Percentiles rank a stretch among this genome's conserved stretches.
These are phyloP conservation scores for Podosphaera aphanis DNA, from an alignment of 2,329 filamentous ascomycete genomes.

Conservation along the genomic window DNA sequence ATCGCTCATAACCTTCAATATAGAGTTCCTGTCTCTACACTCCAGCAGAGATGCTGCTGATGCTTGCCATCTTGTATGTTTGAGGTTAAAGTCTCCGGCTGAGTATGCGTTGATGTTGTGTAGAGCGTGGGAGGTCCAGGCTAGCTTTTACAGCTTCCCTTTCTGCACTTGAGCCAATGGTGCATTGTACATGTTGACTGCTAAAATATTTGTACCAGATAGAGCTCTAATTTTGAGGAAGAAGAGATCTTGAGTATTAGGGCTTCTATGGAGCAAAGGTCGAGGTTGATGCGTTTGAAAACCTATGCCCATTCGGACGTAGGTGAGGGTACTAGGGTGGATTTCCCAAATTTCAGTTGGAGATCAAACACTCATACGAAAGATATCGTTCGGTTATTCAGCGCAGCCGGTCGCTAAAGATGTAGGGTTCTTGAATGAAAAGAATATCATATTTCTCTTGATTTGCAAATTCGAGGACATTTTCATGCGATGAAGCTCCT, in stretches of 20 bases:
- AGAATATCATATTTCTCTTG: background rate
- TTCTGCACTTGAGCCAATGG: background rate
- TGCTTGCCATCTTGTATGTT: too few relatives aligned
- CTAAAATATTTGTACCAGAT: background rate
- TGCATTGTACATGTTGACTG: background rate
- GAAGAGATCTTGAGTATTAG: background rate
- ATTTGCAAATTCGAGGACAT: background rate
- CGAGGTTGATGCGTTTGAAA: background rate
- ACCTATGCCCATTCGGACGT: background rate
- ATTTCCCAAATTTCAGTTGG: background rate
- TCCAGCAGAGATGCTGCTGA: too few relatives aligned
- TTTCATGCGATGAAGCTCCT: background rate
- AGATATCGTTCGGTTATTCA: background rate
- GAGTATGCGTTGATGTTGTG: too few relatives aligned
- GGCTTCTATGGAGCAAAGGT: background rate
- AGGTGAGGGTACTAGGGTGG: background rate
- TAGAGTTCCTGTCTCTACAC: too few relatives aligned
- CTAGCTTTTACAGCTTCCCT: background rate
- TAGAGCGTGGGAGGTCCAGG: too few relatives aligned
- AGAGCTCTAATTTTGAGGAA: background rate
- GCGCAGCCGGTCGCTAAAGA: background rate
- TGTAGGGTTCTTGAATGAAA: background rate
- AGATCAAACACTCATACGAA: background rate
- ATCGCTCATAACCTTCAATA: too few relatives aligned
- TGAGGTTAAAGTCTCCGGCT: too few relatives aligned